Base-by-base conservation (phyloP, 768 basidiomycete genomes). In the Mycena albidolilacea region DNA sequence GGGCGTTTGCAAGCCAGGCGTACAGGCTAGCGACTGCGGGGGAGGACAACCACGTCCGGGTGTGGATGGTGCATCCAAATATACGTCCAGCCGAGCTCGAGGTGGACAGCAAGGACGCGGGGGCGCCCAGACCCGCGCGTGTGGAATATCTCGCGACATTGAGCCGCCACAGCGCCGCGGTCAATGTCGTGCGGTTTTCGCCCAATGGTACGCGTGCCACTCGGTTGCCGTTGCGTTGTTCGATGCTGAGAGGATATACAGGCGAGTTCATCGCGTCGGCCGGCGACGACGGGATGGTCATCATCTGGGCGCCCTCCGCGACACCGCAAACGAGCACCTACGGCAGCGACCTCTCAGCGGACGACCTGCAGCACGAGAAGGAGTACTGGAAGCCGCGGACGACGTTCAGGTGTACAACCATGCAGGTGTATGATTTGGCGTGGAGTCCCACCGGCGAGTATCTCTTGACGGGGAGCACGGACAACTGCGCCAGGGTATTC, bases 201-300 rank as follows among this genome's bases (percentile, higher is more conserved):
- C 98, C 98, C 11, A 97, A 94, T 77, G 98, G 97, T 94, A 79
- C 73, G 88, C 67, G 69, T 78, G 70, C 60, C 67, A 71, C 57
- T 3, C 61, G 4, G 23, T 59, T 63, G 14, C n/a, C 38, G 14
- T 54, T 54, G 9, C 7, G 9, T 41, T 23, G 57, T 64, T 60
- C 30, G 21, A 69, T 74, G 39, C 78, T 57, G 1, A 67, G 38
- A 46, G 7, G 14, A 1, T 3, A 2, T 14, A 17, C 75, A 97
- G 96, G 96, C 58, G 96, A 97, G 79, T 84, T 92, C 41, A 92
- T 99, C 79, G 98, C 98, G 62, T 98, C 97, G 15, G 97, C 98
- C 59, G 98, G 98, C 64, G 98, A 99, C 86, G 97, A 99, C 84
- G 98, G 98, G 14, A 97, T 97, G 92, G 92, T 99, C 72, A 95